Percentiles rank a stretch among this genome's conserved stretches.
These are phyloP conservation scores for Rhizopogon vinicolor DNA, from an alignment of 768 basidiomycete genomes.

Conservation along the genomic window DNA sequence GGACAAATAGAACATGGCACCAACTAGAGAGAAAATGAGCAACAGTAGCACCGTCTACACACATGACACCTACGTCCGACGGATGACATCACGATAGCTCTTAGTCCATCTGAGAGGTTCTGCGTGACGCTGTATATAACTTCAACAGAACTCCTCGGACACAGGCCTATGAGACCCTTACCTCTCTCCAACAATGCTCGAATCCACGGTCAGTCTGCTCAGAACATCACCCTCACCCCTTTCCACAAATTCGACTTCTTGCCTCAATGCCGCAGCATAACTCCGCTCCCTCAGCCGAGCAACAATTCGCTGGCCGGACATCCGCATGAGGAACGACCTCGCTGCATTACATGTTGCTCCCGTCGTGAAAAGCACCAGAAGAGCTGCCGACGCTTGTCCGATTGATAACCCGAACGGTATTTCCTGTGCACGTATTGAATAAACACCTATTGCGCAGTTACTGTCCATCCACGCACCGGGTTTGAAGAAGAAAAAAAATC, in stretches of 20 bases:
- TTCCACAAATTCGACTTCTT: constrained; percentile 94
- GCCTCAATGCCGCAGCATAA: constrained; percentile 77
- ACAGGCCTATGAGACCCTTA: constrained; percentile 19
- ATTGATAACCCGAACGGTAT: constrained; percentile 78
- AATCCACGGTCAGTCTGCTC: constrained; percentile 86
- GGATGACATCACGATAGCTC: constrained; percentile 88
- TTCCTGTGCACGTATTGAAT: constrained; percentile 36
- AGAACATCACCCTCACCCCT: constrained; percentile 91
- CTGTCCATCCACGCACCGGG: constrained; percentile 41
- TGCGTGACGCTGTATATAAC: constrained; percentile 57
- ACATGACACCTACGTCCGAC: constrained; percentile 68
- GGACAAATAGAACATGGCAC: constrained; percentile 93
- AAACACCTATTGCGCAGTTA: background rate
- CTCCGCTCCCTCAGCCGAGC: constrained; percentile 79
- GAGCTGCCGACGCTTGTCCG: constrained; percentile 70
- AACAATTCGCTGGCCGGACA: constrained; percentile 89
- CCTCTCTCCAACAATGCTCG: constrained; percentile 93
- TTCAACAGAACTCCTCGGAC: background rate
- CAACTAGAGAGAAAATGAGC: constrained; percentile 47
- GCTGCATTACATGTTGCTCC: constrained; percentile 87
- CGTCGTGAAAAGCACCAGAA: constrained; percentile 76
- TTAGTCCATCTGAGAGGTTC: constrained; percentile 75
- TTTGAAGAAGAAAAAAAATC: constrained; percentile 80
- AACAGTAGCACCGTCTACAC: background rate
- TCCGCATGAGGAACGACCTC: constrained; percentile 79